These are phyloP conservation scores for Ogataea paraovalis DNA, from an alignment of 805 yeast genomes.

Conservation along the genomic window DNA sequence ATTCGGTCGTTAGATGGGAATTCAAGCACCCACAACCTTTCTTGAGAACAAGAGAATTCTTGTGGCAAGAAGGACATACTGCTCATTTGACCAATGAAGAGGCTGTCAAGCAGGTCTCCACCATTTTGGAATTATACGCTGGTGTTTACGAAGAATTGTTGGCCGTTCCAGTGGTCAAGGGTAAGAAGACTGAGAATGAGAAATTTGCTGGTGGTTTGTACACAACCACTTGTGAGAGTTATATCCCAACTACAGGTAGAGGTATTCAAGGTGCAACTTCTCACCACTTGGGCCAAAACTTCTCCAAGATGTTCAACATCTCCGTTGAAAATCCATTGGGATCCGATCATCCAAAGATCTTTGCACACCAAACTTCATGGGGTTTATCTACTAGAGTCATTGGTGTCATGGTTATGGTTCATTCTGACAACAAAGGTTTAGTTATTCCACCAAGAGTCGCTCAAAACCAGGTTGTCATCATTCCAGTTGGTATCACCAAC, in stretches of 20 bases:
- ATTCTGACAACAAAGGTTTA: constrained; percentile 96
- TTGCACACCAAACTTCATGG: constrained; percentile 98
- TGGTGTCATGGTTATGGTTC: constrained; percentile 99
- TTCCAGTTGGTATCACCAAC: constrained; percentile 92
- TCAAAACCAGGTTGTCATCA: constrained; percentile 83
- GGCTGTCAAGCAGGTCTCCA: constrained; percentile 78
- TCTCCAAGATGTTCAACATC: constrained; percentile 97
- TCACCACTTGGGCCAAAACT: constrained; percentile 96
- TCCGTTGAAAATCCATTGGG: constrained; percentile 95
- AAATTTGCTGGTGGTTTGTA: constrained; percentile 97
- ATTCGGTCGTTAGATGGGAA: constrained; percentile 99
- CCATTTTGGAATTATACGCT: constrained; percentile 82
- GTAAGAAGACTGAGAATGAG: constrained; percentile 94
- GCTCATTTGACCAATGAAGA: constrained; percentile 84
- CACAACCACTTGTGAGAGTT: constrained; percentile 96
- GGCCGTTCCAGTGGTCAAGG: constrained; percentile 96
- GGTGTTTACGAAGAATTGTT: constrained; percentile 83
- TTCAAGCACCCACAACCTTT: constrained; percentile 99
- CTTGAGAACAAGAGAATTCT: constrained; percentile 95
- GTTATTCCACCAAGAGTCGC: constrained; percentile 98
- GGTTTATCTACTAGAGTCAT: constrained; percentile 97
- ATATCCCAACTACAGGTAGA: constrained; percentile 97
- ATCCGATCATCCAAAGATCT: constrained; percentile 74
- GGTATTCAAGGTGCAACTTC: constrained; percentile 99
- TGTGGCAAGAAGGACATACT: constrained; percentile 99